Percentiles rank a stretch among this genome's conserved stretches.
Evolutionary conservation across 1,284 basidiomycete species (phyloP).

Genomic region (Coriolopsis trogii): DNA sequence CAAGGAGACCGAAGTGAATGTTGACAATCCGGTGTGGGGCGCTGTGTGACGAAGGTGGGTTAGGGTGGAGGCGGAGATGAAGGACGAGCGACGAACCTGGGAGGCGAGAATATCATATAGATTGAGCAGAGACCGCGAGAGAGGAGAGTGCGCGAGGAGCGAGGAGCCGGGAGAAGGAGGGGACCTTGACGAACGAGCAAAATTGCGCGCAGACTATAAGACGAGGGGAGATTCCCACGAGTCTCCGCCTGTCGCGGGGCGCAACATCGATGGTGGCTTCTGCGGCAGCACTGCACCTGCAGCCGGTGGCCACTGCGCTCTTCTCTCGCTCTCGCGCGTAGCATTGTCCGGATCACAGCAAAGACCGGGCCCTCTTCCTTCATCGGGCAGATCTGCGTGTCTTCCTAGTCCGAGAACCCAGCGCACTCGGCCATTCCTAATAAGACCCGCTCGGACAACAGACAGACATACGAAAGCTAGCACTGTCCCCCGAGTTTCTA

Average conservation of each 20-base stretch:
- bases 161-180: constrained; percentile 23
- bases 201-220: constrained; percentile 20
- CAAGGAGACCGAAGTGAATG: constrained; percentile 67
- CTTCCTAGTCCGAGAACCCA: not conserved
- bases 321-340: not conserved
- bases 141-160: constrained; percentile 14
- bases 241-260: constrained; percentile 4
- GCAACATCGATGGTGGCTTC: not conserved
- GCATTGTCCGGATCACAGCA: not conserved
- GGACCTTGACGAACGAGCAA: constrained; percentile 21
- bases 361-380: not conserved
- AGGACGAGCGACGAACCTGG: constrained; percentile 25
- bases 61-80: not conserved
- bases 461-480: not conserved
- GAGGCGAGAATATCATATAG: constrained; percentile 32
- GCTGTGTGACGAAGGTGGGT: constrained; percentile 10
- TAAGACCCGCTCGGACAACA: not conserved
- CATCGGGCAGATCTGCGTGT: constrained; percentile 5
- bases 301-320: not conserved
- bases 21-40: constrained; percentile 48
- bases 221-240: constrained; percentile 23
- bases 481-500: too few species aligned
- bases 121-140: constrained; percentile 15
- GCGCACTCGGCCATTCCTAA: not conserved
- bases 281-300: not conserved